Percentiles rank a stretch among this genome's conserved stretches.
Evolutionary conservation across 371 early-diverging fungal genomes (phyloP).

Genomic region (Umbelopsis sp.): DNA sequence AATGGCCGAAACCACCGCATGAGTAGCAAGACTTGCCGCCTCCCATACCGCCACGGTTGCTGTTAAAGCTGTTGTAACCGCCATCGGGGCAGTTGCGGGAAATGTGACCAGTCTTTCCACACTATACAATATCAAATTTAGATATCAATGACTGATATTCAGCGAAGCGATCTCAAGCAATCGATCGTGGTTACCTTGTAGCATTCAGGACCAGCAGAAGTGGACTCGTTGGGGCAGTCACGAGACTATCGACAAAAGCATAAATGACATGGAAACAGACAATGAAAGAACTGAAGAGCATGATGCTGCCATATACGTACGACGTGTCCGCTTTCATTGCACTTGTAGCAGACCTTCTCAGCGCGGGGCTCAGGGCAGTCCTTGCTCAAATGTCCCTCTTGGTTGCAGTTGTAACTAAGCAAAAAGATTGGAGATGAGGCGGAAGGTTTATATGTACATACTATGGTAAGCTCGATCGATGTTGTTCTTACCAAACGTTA

Average conservation of each 20-base stretch:
- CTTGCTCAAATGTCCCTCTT: slow-evolving; percentile 62
- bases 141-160: not conserved
- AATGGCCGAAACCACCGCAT: slow-evolving; percentile 60
- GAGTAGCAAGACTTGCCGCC: slow-evolving; percentile 53
- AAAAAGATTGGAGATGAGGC: slow-evolving; percentile 11
- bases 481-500: slow-evolving; percentile 58
- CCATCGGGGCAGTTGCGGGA: slow-evolving; percentile 63
- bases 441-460: not conserved
- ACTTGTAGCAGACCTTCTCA: slow-evolving; percentile 63
- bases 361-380: slow-evolving; percentile 64
- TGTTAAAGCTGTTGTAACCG: slow-evolving; percentile 25
- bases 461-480: not conserved
- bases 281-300: not conserved
- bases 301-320: slow-evolving; percentile 27
- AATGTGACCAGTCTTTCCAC: slow-evolving; percentile 63
- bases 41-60: slow-evolving; percentile 22
- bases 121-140: slow-evolving; percentile 25
- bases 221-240: slow-evolving; percentile 57
- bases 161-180: not conserved
- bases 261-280: not conserved
- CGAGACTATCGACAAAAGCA: slow-evolving; percentile 39
- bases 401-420: slow-evolving; percentile 62
- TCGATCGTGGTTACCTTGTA: slow-evolving; percentile 37
- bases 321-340: slow-evolving; percentile 63
- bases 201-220: slow-evolving; percentile 53